Base-by-base conservation (phyloP, 257 asterid species). In the Solanum lignicaule region DNA sequence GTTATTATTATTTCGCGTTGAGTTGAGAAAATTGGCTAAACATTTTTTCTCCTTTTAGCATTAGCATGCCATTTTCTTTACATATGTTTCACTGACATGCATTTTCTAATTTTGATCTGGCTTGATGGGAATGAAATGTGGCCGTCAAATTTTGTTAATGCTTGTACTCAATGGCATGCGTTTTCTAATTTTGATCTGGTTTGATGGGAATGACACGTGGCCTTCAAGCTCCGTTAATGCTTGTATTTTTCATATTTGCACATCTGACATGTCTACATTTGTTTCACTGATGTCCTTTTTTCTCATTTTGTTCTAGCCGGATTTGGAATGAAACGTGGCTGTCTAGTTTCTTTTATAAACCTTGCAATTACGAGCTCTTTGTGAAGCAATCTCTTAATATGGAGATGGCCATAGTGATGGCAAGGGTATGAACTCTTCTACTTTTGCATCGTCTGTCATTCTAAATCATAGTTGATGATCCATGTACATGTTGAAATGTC, bases 321-420 rank as follows among this genome's bases (percentile, higher is more conserved):
- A 96, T 96, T 92, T 96, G 99, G 99, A 96, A 96, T 84, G 99
- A 96, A 90, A 95, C 99, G 4, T 96, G 99, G 99, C 88, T 96
- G 88, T 93, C 99, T 55, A 93, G 98, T 91, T 96, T 96, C 93
- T 96, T 96, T 92, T 96, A 93, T 94, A 96, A 95, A 94, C 99
- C 99, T 84, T 96, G 99, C 94, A 95, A 96, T 90, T 94, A 96
- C 65, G 99, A 96, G 97, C 99, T 96, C 86, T 96, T 96, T 91
- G 99, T 96, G 92, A 96, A 96, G 92, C 99, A 96, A 91, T 96
- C 98, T 73, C 94, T 96, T 68, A 96, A 96, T 91, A 96, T 95
- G 99, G 99, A 96, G 94, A 93, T 96, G 98, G 99, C 99, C 33
- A 95, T 96, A 81, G 94, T 95, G 86, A 96, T 93, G 98, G 98